Percentiles rank a stretch among this genome's conserved stretches.
These are phyloP conservation scores for Chlorella sp. DNA, from an alignment of 139 green algal genomes.

Conservation along the genomic window DNA sequence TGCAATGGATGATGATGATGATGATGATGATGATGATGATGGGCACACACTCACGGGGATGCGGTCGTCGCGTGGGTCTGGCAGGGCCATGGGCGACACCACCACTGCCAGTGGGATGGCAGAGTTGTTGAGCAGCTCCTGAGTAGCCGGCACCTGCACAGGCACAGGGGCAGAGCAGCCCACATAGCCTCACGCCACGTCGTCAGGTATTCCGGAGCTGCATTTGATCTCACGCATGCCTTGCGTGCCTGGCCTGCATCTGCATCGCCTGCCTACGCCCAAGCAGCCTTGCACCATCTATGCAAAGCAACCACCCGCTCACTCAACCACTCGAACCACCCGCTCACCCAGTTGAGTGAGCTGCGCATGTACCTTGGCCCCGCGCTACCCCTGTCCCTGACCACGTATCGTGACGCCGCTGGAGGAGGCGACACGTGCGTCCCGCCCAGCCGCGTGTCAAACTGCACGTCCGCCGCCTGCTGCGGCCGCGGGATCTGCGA, in stretches of 20 bases:
- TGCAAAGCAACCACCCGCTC: not conserved
- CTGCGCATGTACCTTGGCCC: slow-evolving; percentile 74
- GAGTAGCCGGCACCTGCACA: slow-evolving; percentile 49
- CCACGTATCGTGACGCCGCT: slow-evolving; percentile 30
- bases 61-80: slow-evolving; percentile 64
- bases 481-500: slow-evolving; percentile 66
- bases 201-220: not conserved
- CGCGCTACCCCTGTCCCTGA: slow-evolving; percentile 66
- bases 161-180: slow-evolving; percentile 1
- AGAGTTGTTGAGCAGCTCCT: slow-evolving; percentile 66
- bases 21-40: too few relatives aligned
- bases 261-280: too few relatives aligned
- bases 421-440: slow-evolving; percentile 35
- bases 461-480: slow-evolving; percentile 28
- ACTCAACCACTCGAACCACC: not conserved
- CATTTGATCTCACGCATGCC: not conserved
- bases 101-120: slow-evolving; percentile 80
- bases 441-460: slow-evolving; percentile 55
- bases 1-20: too few relatives aligned
- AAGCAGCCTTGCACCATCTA: not conserved
- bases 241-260: too few relatives aligned
- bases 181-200: not conserved
- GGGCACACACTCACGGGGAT: too few relatives aligned
- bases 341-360: slow-evolving; percentile 70
- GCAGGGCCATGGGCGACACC: slow-evolving; percentile 75